Conservation (phyloP, 345 rosid genomes). For the Eucalyptus pumila region DNA sequence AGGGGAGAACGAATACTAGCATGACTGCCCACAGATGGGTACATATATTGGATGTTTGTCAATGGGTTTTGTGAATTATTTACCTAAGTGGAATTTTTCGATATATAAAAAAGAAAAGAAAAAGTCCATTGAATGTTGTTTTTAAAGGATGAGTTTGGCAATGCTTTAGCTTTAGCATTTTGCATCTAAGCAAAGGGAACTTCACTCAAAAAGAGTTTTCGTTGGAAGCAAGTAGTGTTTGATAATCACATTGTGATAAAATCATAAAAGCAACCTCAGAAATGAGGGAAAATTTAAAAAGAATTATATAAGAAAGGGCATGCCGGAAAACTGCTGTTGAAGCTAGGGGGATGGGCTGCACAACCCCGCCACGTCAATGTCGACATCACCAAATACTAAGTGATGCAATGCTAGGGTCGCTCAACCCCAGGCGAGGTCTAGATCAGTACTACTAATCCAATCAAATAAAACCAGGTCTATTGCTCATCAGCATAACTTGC, state of each 20-base stretch:
- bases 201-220: not conserved
- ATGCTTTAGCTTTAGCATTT: not conserved
- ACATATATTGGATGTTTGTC: not conserved
- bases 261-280: not conserved
- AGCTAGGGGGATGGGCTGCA: not conserved
- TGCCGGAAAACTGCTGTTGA: not conserved
- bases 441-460: not conserved
- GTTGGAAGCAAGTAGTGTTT: not conserved
- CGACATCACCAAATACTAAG: not conserved
- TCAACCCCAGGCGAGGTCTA: not conserved
- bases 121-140: not conserved
- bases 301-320: not conserved
- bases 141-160: not conserved
- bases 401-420: not conserved
- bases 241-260: not conserved
- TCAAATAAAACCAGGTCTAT: not conserved
- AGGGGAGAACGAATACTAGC: too few relatives aligned
- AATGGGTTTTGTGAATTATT: not conserved
- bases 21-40: rapidly evolving
- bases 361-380: not conserved
- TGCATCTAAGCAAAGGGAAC: not conserved
- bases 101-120: not conserved
- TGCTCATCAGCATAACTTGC: not conserved
- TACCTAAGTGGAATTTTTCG: not conserved
- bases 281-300: not conserved